These are phyloP conservation scores for Rosa multiflora DNA, from an alignment of 306 rosid species.

Conservation along the genomic window DNA sequence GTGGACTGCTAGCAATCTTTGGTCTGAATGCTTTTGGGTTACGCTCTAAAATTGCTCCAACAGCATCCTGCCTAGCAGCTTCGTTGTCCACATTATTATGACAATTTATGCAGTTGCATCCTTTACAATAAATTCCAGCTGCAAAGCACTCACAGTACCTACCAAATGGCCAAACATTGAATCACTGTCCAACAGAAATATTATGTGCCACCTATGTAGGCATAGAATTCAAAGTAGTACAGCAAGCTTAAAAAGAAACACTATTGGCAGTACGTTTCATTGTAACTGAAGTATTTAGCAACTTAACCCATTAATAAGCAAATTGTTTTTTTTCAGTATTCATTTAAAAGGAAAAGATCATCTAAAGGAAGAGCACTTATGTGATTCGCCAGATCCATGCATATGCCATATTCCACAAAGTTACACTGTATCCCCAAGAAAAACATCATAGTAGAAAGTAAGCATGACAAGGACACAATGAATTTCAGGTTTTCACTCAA, in stretches of 20 bases:
- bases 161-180: slow-evolving; percentile 27
- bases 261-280: no score
- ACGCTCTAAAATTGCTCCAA: slow-evolving; percentile 62
- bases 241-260: neutral
- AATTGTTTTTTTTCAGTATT: neutral
- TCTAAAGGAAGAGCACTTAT: slow-evolving; percentile 1
- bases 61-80: slow-evolving; percentile 61
- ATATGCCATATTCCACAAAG: neutral
- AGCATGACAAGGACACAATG: neutral
- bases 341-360: neutral
- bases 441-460: neutral
- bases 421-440: neutral
- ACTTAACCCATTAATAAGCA: neutral
- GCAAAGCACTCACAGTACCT: slow-evolving; percentile 93
- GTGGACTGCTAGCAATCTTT: slow-evolving; percentile 74
- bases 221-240: neutral
- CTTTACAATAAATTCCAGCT: slow-evolving; percentile 73
- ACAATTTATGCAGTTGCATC: slow-evolving; percentile 72
- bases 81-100: slow-evolving; percentile 72
- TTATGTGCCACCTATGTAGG: slow-evolving; percentile 16
- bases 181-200: slow-evolving; percentile 15
- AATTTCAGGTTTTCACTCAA: slow-evolving; percentile 6
- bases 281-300: neutral
- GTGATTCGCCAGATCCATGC: neutral
- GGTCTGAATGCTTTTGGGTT: slow-evolving; percentile 85